Percentiles rank a stretch among this genome's conserved stretches.
Evolutionary conservation across 495 filamentous ascomycete genomes (phyloP).

Genomic region (Penicillium canescens): DNA sequence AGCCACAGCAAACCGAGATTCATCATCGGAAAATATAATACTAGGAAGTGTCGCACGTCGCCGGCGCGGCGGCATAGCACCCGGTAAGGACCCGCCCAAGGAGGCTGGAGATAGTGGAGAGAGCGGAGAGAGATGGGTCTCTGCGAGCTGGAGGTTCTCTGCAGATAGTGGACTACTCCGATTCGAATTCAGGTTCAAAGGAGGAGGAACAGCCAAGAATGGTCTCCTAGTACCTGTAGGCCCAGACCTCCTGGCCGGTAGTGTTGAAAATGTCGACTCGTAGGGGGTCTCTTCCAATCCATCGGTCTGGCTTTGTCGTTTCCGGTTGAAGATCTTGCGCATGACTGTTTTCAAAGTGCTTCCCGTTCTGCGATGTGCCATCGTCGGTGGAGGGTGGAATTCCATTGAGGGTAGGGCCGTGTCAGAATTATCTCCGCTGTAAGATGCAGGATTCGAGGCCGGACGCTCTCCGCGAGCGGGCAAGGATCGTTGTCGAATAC

Average conservation of each 20-base stretch:
- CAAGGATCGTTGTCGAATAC: slow-evolving; percentile 14
- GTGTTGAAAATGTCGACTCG: slow-evolving; percentile 15
- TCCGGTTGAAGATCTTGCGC: slow-evolving; percentile 48
- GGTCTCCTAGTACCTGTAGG: slow-evolving; percentile 11
- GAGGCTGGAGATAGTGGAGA: slow-evolving; percentile 19
- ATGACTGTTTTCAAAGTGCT: slow-evolving; percentile 50
- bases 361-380: slow-evolving; percentile 40
- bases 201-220: slow-evolving; percentile 21
- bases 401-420: slow-evolving; percentile 29
- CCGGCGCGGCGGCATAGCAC: slow-evolving; percentile 23
- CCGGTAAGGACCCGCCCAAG: slow-evolving; percentile 21
- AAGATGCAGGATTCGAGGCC: slow-evolving; percentile 18
- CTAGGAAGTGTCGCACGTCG: slow-evolving; percentile 48
- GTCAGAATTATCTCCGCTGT: slow-evolving; percentile 23
- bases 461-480: slow-evolving; percentile 18
- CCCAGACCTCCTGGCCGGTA: not conserved
- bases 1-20: slow-evolving; percentile 31
- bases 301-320: slow-evolving; percentile 40
- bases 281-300: slow-evolving; percentile 27
- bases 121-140: slow-evolving; percentile 17
- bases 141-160: slow-evolving; percentile 20
- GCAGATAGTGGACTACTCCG: slow-evolving; percentile 29
- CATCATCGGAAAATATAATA: slow-evolving; percentile 45
- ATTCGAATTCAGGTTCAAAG: slow-evolving; percentile 26
- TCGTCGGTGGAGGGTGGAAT: slow-evolving; percentile 17